phyloP scores from a whole-genome alignment of 164 flowering plant species.

The Piper longum region DNA sequence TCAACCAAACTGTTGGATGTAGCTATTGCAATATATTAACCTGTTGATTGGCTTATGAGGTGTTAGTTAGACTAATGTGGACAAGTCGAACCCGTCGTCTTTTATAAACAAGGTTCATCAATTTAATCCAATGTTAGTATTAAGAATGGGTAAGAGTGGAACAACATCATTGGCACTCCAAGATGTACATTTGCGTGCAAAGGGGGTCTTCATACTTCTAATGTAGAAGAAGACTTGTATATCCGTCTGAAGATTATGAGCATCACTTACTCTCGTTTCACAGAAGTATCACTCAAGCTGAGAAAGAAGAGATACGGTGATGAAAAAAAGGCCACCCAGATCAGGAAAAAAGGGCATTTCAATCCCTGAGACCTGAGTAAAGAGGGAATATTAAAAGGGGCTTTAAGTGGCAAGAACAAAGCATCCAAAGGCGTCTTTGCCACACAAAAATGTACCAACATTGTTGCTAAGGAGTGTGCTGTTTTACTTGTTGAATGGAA shows the following conservation, averaged over 20 bases:
- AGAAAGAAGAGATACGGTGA: too few species aligned
- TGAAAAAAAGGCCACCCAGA: not conserved
- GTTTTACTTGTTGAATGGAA: not conserved
- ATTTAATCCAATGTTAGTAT: not conserved
- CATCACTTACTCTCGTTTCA: conserved; percentile 3
- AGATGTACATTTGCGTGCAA: not conserved
- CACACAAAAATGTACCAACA: not conserved
- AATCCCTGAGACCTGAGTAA: not conserved
- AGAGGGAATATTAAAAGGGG: not conserved
- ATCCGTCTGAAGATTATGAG: too few species aligned
- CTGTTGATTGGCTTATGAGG: too few species aligned
- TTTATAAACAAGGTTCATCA: not conserved
- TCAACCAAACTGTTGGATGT: too few species aligned
- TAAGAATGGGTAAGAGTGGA: not conserved
- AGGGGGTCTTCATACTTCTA: conserved; percentile 4
- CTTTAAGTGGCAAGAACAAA: conserved; percentile 6
- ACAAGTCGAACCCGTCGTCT: not conserved
- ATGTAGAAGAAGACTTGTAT: conserved; percentile 2
- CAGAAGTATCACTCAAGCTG: conserved; percentile 3
- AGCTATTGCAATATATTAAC: too few species aligned
- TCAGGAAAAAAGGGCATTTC: not conserved
- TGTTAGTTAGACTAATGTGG: too few species aligned
- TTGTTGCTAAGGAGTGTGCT: not conserved
- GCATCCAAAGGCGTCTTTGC: conserved; percentile 10
- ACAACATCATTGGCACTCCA: conserved; percentile 2